Percentiles rank a stretch among this genome's conserved stretches.
Conservation (phyloP, 83 land plant species). For the Picea mariana region DNA sequence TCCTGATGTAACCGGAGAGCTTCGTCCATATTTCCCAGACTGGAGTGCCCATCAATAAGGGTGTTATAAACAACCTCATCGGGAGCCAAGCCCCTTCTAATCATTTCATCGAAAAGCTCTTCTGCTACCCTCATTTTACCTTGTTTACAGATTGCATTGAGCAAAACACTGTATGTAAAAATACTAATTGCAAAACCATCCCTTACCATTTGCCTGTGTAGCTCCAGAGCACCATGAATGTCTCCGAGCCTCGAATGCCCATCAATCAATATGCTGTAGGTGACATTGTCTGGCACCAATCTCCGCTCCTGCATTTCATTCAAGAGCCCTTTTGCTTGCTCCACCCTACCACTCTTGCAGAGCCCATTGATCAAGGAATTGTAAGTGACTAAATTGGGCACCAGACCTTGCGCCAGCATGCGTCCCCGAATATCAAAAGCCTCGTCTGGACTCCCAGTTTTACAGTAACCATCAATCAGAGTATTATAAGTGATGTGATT, state of each 20-base stretch:
- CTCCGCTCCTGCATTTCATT: neutral
- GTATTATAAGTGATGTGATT: conserved; percentile 22
- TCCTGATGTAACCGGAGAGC: conserved; percentile 34
- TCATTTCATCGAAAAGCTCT: conserved; percentile 54
- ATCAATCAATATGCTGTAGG: conserved; percentile 51
- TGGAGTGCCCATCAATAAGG: conserved; percentile 53
- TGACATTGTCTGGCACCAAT: conserved; percentile 33
- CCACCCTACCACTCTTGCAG: conserved; percentile 24
- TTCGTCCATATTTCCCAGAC: conserved; percentile 24
- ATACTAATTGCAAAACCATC: conserved; percentile 16
- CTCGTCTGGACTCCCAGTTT: conserved; percentile 12
- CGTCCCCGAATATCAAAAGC: conserved; percentile 20
- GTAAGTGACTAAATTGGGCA: conserved; percentile 25
- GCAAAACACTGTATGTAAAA: conserved; percentile 48
- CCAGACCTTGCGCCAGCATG: conserved; percentile 17
- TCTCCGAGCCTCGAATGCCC: conserved; percentile 48
- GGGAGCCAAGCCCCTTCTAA: conserved; percentile 36
- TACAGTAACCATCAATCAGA: conserved; percentile 35
- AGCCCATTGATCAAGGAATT: conserved; percentile 29
- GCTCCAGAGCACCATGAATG: conserved; percentile 32
- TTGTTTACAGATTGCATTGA: conserved; percentile 50
- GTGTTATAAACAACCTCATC: conserved; percentile 47
- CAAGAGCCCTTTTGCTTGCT: conserved; percentile 9
- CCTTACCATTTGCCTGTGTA: conserved; percentile 34
- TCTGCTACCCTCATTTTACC: conserved; percentile 38